phyloP scores from a whole-genome alignment of 2,329 filamentous ascomycete genomes.

The Penicillium sp. region DNA sequence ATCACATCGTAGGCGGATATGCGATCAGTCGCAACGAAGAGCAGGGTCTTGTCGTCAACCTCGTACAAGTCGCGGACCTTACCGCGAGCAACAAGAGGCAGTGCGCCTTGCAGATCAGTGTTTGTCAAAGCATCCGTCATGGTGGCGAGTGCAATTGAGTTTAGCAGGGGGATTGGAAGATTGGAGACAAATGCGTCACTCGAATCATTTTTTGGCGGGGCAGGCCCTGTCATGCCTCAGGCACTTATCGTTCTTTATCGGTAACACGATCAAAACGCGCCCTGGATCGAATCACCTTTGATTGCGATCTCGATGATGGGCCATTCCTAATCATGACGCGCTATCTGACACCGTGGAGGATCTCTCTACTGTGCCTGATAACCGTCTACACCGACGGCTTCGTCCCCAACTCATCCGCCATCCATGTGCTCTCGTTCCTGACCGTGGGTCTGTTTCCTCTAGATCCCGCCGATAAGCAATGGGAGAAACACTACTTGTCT shows the following conservation, averaged over 20 bases:
- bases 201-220: conserved; percentile 20
- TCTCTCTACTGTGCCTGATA: conserved; percentile 77
- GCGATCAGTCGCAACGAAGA: conserved; percentile 84
- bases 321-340: conserved; percentile 61
- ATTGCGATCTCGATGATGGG: conserved; percentile 11
- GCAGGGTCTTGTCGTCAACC: conserved; percentile 67
- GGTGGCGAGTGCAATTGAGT: conserved; percentile 13
- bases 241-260: conserved; percentile 15
- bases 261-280: conserved; percentile 10
- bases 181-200: conserved; percentile 19
- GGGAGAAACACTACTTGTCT: conserved; percentile 33
- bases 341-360: conserved; percentile 84
- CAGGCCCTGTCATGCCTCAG: conserved; percentile 20
- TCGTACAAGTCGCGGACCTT: conserved; percentile 83
- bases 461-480: conserved; percentile 33
- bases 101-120: conserved; percentile 44
- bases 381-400: conserved; percentile 75
- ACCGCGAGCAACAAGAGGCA: conserved; percentile 57
- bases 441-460: conserved; percentile 64
- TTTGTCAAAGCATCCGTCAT: conserved; percentile 43
- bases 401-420: conserved; percentile 67
- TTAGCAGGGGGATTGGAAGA: conserved; percentile 1
- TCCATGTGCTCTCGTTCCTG: conserved; percentile 77
- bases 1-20: conserved; percentile 96
- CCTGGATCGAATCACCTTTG: conserved; percentile 1